Conservation (phyloP, 176 grass and related monocot genomes). For the Coix lacrymajobi region DNA sequence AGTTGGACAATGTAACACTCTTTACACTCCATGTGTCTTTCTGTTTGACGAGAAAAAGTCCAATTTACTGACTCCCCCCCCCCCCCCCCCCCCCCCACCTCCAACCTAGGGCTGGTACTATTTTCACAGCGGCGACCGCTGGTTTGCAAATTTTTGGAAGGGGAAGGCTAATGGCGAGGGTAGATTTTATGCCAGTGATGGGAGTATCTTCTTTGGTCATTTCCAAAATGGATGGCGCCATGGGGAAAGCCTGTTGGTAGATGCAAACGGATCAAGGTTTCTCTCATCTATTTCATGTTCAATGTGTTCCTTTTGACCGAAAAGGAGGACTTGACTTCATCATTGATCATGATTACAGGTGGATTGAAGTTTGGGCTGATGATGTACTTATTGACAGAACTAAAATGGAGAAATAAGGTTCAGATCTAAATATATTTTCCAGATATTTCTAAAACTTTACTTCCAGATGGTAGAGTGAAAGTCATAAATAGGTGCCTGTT, state of each 20-base stretch:
- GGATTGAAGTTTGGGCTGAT: constrained; percentile 80
- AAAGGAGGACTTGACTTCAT: background rate
- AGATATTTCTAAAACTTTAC: background rate
- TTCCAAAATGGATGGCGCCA: constrained; percentile 91
- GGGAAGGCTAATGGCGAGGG: constrained; percentile 89
- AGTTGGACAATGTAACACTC: background rate
- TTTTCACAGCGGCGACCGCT: constrained; percentile 77
- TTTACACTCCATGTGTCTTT: background rate
- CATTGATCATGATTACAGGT: constrained; percentile 41
- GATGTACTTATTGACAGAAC: constrained; percentile 47
- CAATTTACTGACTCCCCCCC: background rate
- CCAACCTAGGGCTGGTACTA: constrained; percentile 82
- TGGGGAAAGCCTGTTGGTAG: constrained; percentile 64
- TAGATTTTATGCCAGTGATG: constrained; percentile 85
- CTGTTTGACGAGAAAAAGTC: background rate
- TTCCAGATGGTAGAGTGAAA: background rate
- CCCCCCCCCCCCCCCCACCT: background rate
- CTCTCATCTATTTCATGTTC: background rate
- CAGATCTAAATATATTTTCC: background rate
- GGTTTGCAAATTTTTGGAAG: constrained; percentile 95
- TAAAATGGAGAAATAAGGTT: constrained; percentile 41
- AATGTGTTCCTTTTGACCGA: background rate
- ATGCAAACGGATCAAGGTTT: constrained; percentile 75
- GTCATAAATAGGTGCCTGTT: constrained; percentile 2
- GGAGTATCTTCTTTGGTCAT: constrained; percentile 80